Evolutionary conservation across 1,139 yeast genomes (phyloP).

Genomic region (Pneumocystis wakefieldiae): DNA sequence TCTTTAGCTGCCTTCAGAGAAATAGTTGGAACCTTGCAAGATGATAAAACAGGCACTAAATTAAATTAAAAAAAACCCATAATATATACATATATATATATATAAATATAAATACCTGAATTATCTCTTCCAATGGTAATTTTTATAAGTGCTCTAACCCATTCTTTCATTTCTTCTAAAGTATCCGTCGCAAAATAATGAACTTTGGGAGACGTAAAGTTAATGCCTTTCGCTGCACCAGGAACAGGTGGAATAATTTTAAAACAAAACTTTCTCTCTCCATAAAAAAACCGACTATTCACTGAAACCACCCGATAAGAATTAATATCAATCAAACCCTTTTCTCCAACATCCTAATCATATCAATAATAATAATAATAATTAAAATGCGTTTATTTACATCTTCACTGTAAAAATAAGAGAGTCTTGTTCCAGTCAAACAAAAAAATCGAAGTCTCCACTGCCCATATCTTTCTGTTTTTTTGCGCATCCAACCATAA

Average conservation of each 20-base stretch:
- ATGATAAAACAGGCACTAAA: conserved; percentile 72
- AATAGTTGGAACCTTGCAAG: conserved; percentile 89
- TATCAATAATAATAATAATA: conserved; percentile 24
- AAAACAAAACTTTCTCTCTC: conserved; percentile 83
- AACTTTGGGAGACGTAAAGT: conserved; percentile 89
- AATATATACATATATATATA: too few relatives aligned
- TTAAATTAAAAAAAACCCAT: conserved; percentile 18
- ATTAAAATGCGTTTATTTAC: background rate
- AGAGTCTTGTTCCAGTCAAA: conserved; percentile 79
- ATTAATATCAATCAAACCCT: conserved; percentile 87
- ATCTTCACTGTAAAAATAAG: conserved; percentile 41
- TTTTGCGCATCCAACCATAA: conserved; percentile 93
- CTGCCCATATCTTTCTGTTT: conserved; percentile 70
- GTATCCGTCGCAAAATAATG: conserved; percentile 93
- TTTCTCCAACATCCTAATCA: conserved; percentile 67
- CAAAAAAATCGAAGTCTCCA: conserved; percentile 89
- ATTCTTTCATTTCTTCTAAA: conserved; percentile 76
- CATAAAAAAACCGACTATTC: conserved; percentile 87
- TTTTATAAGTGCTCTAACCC: conserved; percentile 91
- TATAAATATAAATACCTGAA: conserved; percentile 1
- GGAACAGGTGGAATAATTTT: conserved; percentile 95
- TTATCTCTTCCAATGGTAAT: conserved; percentile 92
- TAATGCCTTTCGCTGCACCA: conserved; percentile 68
- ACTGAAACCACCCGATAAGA: conserved; percentile 80
- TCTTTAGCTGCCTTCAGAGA: conserved; percentile 77